A percentile compares a stretch with the other conserved stretches of the same genome.
Evolutionary conservation across 192 early-diverging fungal species (phyloP).

Genomic region (Rhizoclosmatium sp.): DNA sequence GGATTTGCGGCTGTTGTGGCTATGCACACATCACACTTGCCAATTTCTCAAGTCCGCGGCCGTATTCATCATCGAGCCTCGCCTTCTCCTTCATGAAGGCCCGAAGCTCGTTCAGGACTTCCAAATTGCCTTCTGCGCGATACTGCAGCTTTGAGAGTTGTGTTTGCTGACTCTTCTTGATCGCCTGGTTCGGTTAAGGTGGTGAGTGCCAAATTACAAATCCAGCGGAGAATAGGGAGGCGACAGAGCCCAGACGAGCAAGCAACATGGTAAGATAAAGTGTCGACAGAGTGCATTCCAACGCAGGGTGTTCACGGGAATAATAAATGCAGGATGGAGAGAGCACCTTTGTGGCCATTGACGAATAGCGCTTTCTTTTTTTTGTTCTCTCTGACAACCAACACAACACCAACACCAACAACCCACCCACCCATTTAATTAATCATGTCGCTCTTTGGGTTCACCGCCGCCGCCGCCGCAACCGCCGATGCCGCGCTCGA

Average conservation of each 20-base stretch:
- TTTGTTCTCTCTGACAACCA: neutral
- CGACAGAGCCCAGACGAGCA: no score
- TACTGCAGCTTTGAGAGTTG: constrained; percentile 37
- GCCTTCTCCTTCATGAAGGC: constrained; percentile 39
- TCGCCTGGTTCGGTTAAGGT: neutral
- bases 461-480: constrained; percentile 8
- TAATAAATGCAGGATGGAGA: no score
- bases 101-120: constrained; percentile 12
- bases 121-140: constrained; percentile 21
- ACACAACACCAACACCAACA: no score
- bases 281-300: no score
- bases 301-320: no score
- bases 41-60: constrained; percentile 27
- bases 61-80: constrained; percentile 33
- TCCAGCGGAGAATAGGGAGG: no score
- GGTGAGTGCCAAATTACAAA: no score
- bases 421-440: no score
- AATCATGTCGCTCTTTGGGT: neutral
- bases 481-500: constrained; percentile 17
- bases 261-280: no score
- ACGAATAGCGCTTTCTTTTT: neutral
- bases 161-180: constrained; percentile 30
- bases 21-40: neutral
- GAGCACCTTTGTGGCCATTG: no score
- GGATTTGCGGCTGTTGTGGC: no score